phyloP scores from a whole-genome alignment of 2,329 filamentous ascomycete species.

The Pseudogymnoascus verrucosus region DNA sequence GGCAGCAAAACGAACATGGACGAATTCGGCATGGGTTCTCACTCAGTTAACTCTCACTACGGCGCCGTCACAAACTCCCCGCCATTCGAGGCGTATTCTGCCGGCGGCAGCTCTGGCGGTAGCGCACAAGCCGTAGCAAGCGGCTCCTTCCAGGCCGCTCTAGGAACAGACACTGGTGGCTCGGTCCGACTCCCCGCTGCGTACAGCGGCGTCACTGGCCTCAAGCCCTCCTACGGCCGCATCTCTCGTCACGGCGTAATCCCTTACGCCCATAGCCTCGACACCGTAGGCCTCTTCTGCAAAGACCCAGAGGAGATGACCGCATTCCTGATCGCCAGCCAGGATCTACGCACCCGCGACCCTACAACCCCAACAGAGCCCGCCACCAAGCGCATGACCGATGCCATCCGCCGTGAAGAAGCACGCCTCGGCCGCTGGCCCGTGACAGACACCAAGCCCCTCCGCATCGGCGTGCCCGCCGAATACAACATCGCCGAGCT shows the following conservation, averaged over 20 bases:
- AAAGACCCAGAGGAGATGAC: conserved; percentile 31
- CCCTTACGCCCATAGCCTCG: conserved; percentile 66
- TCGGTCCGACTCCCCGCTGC: conserved; percentile 63
- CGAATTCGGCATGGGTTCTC: conserved; percentile 92
- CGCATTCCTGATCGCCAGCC: conserved; percentile 21
- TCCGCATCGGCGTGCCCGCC: conserved; percentile 48
- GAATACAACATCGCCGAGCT: conserved; percentile 90
- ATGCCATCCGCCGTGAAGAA: neutral
- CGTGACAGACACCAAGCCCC: neutral
- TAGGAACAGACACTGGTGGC: conserved; percentile 84
- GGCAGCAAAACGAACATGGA: conserved; percentile 87
- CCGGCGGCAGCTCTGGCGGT: conserved; percentile 86
- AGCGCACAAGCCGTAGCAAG: conserved; percentile 77
- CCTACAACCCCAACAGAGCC: conserved; percentile 29
- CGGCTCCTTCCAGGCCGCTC: conserved; percentile 50
- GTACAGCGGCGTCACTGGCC: conserved; percentile 60
- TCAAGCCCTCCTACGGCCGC: conserved; percentile 65
- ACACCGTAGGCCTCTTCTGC: conserved; percentile 61
- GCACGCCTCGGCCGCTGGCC: neutral
- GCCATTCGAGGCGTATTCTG: conserved; percentile 45
- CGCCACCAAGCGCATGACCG: neutral
- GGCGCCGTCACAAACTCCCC: conserved; percentile 46
- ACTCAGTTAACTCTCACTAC: conserved; percentile 60
- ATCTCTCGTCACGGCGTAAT: conserved; percentile 63
- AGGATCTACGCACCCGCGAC: conserved; percentile 18